These are phyloP conservation scores for Dalbergia cultrata DNA, from an alignment of 306 rosid genomes.

Conservation along the genomic window DNA sequence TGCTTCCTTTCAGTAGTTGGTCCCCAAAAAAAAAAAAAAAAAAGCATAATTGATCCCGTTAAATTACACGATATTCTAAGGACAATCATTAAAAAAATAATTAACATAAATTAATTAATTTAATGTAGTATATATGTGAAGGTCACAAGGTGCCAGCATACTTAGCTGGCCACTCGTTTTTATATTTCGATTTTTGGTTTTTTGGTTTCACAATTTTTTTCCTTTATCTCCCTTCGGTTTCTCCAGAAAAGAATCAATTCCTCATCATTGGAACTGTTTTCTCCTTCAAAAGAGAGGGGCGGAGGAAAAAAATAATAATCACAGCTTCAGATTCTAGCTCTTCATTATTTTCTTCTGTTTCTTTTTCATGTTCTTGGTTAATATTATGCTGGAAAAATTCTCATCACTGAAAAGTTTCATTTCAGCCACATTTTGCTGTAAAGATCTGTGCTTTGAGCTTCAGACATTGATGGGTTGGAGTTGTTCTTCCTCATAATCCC, in stretches of 20 bases:
- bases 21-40: conserved; percentile 20
- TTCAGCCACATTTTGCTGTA: conserved; percentile 48
- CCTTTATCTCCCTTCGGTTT: conserved; percentile 51
- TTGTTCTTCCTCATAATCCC: conserved; percentile 55
- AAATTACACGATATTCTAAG: conserved; percentile 39
- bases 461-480: conserved; percentile 37
- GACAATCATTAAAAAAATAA: conserved; percentile 49
- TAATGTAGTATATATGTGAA: conserved; percentile 54
- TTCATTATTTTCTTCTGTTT: neutral
- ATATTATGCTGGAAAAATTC: conserved; percentile 3
- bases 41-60: conserved; percentile 48
- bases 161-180: conserved; percentile 91
- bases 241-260: conserved; percentile 54
- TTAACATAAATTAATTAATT: conserved; percentile 36
- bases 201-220: conserved; percentile 37
- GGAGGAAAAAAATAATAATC: neutral
- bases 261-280: conserved; percentile 44
- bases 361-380: neutral
- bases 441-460: conserved; percentile 62
- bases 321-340: conserved; percentile 38
- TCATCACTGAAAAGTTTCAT: conserved; percentile 26
- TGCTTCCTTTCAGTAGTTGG: conserved; percentile 6
- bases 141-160: conserved; percentile 63
- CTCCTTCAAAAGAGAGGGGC: neutral
- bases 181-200: conserved; percentile 39